These are phyloP conservation scores for Tetrapisispora pingtungensis DNA, from an alignment of 805 yeast genomes.

Conservation along the genomic window DNA sequence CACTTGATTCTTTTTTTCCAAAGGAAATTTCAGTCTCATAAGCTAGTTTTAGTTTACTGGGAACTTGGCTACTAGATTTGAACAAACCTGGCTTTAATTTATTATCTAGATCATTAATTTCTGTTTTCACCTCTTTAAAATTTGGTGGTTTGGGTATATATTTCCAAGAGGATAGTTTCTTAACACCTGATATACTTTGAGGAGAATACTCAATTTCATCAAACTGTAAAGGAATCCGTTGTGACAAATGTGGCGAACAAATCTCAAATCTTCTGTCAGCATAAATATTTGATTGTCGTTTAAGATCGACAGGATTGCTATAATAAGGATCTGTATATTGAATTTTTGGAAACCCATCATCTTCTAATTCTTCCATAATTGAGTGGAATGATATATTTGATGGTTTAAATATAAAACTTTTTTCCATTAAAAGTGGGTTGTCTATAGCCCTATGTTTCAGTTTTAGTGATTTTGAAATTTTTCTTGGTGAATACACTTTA, in stretches of 20 bases:
- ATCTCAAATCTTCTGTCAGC: slow-evolving; percentile 57
- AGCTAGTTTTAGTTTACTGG: slow-evolving; percentile 12
- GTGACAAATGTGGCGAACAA: slow-evolving; percentile 30
- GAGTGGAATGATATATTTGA: slow-evolving; percentile 21
- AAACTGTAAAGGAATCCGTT: slow-evolving; percentile 25
- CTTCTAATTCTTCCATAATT: slow-evolving; percentile 39
- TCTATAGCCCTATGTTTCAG: too few relatives aligned
- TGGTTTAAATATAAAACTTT: slow-evolving; percentile 12
- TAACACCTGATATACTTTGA: slow-evolving; percentile 1
- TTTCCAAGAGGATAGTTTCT: slow-evolving; percentile 32
- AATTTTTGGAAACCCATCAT: slow-evolving; percentile 38
- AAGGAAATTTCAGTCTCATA: slow-evolving; percentile 2
- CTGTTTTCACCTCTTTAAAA: slow-evolving; percentile 25
- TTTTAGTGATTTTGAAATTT: not conserved
- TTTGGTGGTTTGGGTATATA: slow-evolving; percentile 43
- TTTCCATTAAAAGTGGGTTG: too few relatives aligned
- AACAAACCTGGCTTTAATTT: too few relatives aligned
- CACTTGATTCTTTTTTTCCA: slow-evolving; percentile 11
- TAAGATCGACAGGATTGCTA: slow-evolving; percentile 42
- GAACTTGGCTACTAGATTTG: too few relatives aligned
- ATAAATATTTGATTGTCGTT: slow-evolving; percentile 44
- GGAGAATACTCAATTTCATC: slow-evolving; percentile 10
- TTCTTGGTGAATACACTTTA: not conserved
- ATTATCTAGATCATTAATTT: not conserved
- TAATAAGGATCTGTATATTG: slow-evolving; percentile 58